Conservation (phyloP, 73 alveolate species). For the Stentor roeselii region DNA sequence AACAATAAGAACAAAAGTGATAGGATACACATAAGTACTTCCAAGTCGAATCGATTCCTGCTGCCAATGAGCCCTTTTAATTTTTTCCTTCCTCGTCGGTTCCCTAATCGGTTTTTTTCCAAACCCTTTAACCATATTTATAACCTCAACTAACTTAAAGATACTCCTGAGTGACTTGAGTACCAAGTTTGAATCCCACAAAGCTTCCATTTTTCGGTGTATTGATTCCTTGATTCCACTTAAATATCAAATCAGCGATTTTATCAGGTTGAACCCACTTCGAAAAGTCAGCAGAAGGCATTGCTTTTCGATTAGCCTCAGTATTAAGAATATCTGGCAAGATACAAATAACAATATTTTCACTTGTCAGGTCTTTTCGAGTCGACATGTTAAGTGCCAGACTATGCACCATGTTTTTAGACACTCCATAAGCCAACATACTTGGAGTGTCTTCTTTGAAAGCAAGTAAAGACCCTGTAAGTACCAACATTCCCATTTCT, state of each 20-base stretch:
- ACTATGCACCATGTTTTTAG: background rate
- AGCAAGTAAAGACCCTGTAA: background rate
- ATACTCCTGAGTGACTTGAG: background rate
- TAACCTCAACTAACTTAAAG: too few relatives aligned
- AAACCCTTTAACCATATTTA: too few relatives aligned
- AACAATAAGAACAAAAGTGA: too few relatives aligned
- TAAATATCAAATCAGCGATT: background rate
- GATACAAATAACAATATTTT: background rate
- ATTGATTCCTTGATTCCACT: background rate
- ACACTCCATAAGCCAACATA: background rate
- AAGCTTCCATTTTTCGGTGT: constrained; percentile 2
- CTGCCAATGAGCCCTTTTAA: too few relatives aligned
- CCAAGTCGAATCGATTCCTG: too few relatives aligned
- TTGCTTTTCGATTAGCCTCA: background rate
- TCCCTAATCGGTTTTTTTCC: too few relatives aligned
- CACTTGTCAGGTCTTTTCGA: background rate
- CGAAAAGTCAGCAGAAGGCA: background rate
- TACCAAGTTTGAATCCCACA: constrained; percentile 1
- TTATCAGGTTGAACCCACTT: background rate
- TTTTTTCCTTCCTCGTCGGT: too few relatives aligned
- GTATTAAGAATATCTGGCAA: constrained; percentile 9
- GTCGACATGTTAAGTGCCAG: background rate
- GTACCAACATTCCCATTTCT: background rate
- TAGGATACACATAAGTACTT: too few relatives aligned
- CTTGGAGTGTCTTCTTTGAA: background rate